Percentiles rank a stretch among this genome's conserved stretches.
Conservation (phyloP, 2,329 filamentous ascomycete genomes). For the Fusarium keratoplasticum region DNA sequence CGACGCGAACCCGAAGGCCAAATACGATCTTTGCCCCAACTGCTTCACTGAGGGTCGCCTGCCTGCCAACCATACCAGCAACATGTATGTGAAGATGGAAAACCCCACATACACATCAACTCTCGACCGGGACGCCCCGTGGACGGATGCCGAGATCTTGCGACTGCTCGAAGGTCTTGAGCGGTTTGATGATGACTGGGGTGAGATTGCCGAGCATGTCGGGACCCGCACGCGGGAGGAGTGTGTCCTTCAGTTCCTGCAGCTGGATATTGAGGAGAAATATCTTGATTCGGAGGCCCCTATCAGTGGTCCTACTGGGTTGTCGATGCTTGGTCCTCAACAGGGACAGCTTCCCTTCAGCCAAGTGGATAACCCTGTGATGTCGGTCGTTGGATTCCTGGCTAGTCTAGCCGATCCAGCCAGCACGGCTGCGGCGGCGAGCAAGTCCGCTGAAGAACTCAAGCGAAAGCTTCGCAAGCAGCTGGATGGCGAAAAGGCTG, state of each 20-base stretch:
- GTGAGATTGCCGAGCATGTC: slow-evolving; percentile 90
- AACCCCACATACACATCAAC: slow-evolving; percentile 84
- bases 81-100: slow-evolving; percentile 89
- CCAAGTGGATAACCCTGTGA: slow-evolving; percentile 93
- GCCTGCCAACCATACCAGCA: slow-evolving; percentile 80
- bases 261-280: slow-evolving; percentile 97
- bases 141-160: slow-evolving; percentile 92
- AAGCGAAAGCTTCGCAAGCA: slow-evolving; percentile 82
- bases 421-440: slow-evolving; percentile 90
- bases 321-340: slow-evolving; percentile 76
- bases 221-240: slow-evolving; percentile 92
- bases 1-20: slow-evolving; percentile 72
- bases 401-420: slow-evolving; percentile 90
- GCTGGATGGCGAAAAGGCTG: slow-evolving; percentile 68
- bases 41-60: slow-evolving; percentile 90
- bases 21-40: slow-evolving; percentile 90
- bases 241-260: slow-evolving; percentile 95
- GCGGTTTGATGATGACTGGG: slow-evolving; percentile 96
- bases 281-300: slow-evolving; percentile 82
- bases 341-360: slow-evolving; percentile 89
- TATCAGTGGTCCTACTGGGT: slow-evolving; percentile 65
- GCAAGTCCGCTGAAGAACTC: slow-evolving; percentile 87
- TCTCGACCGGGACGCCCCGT: slow-evolving; percentile 86
- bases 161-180: slow-evolving; percentile 91
- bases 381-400: slow-evolving; percentile 95